Evolutionary conservation across 2,329 filamentous ascomycete species (phyloP).

Genomic region (Podosphaera leucotricha): DNA sequence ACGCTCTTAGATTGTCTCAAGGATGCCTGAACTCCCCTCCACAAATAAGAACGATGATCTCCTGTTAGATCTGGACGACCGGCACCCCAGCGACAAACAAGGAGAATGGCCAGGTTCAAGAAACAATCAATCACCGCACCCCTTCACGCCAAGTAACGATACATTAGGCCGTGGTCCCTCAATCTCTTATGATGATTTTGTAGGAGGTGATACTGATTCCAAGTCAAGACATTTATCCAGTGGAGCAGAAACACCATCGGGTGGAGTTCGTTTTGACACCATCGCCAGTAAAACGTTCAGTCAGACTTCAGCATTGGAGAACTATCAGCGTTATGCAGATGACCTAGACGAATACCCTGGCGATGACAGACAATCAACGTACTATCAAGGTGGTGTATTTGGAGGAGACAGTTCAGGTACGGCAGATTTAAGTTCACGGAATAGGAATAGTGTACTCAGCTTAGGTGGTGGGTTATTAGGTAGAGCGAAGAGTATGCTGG

Average conservation of each 20-base stretch:
- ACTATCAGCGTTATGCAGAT: slow-evolving; percentile 78
- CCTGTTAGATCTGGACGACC: slow-evolving; percentile 51
- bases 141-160: slow-evolving; percentile 25
- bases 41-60: slow-evolving; percentile 28
- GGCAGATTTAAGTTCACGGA: slow-evolving; percentile 31
- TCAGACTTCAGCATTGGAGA: slow-evolving; percentile 62
- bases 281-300: slow-evolving; percentile 17
- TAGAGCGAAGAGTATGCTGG: slow-evolving; percentile 69
- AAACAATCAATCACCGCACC: slow-evolving; percentile 58
- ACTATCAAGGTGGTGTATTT: slow-evolving; percentile 47
- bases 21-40: slow-evolving; percentile 36
- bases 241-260: slow-evolving; percentile 13
- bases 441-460: slow-evolving; percentile 71
- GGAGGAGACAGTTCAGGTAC: slow-evolving; percentile 31
- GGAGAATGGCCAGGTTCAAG: slow-evolving; percentile 58
- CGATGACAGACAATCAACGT: slow-evolving; percentile 53
- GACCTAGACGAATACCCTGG: slow-evolving; percentile 64
- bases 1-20: slow-evolving; percentile 15
- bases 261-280: slow-evolving; percentile 10
- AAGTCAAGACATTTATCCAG: slow-evolving; percentile 20
- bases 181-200: slow-evolving; percentile 84
- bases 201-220: slow-evolving; percentile 39
- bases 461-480: slow-evolving; percentile 74
- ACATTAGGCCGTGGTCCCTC: slow-evolving; percentile 49
- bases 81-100: slow-evolving; percentile 46